A percentile compares a stretch with the other conserved stretches of the same genome.
Conservation (phyloP, 2,329 filamentous ascomycete species). For the Gnomoniopsis sp. region DNA sequence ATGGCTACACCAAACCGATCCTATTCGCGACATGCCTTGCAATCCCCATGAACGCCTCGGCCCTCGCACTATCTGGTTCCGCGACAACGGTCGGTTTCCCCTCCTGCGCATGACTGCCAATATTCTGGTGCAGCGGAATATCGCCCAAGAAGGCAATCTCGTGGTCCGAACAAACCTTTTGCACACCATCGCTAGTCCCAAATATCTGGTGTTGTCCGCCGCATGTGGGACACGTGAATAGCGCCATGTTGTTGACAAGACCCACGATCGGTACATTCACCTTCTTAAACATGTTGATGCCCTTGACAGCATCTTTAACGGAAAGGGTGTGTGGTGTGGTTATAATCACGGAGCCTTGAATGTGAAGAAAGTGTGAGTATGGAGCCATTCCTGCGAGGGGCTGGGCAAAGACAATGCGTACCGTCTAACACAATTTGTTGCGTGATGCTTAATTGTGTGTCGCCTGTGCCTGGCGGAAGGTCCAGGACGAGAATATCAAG, state of each 20-base stretch:
- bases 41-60: constrained; percentile 68
- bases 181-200: constrained; percentile 62
- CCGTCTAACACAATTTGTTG: constrained; percentile 91
- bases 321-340: constrained; percentile 93
- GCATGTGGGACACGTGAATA: constrained; percentile 79
- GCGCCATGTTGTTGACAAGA: constrained; percentile 88
- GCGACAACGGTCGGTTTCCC: constrained; percentile 89
- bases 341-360: constrained; percentile 72
- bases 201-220: constrained; percentile 73
- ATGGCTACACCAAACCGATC: constrained; percentile 33
- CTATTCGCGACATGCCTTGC: constrained; percentile 53
- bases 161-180: constrained; percentile 66
- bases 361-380: constrained; percentile 6
- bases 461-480: constrained; percentile 89
- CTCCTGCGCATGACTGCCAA: constrained; percentile 82
- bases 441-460: constrained; percentile 94
- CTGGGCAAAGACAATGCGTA: constrained; percentile 29
- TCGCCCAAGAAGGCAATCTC: constrained; percentile 80
- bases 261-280: constrained; percentile 79
- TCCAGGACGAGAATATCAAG: constrained; percentile 88
- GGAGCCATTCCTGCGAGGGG: background rate
- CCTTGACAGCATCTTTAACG: constrained; percentile 86
- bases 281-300: constrained; percentile 88
- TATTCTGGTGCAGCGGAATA: constrained; percentile 80
- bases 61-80: constrained; percentile 72